Base-by-base conservation (phyloP, 2,329 filamentous ascomycete species). In the Beauveria medogensis region DNA sequence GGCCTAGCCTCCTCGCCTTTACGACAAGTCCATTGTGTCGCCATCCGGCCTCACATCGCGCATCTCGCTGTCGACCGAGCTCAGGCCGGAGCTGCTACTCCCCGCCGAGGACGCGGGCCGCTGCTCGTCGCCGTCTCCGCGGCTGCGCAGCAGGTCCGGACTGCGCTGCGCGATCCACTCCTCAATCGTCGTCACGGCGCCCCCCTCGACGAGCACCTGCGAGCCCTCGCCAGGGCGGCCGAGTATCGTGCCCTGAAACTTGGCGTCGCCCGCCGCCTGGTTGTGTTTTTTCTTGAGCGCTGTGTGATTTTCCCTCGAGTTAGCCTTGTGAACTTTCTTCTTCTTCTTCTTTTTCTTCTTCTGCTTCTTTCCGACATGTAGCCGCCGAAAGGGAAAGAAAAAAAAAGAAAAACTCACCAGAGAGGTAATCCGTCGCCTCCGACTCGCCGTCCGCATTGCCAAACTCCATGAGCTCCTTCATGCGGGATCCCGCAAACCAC, bases 261-360 rank as follows among this genome's bases (percentile, higher is more conserved):
- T 88, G 10, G 88, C 87, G 69, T 96, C 92, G 69, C 95, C 91
- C 64, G 89, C 90, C 1, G 89, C 90, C 68, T 94, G 95, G 75
- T 88, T 92, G 73, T 96, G 90, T 70, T 95, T 96, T 75, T 92
- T 94, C 74, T 96, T 97, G 47, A 97, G 77, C 5, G 86, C 89
- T 90, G 65, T 18, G 30, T 14, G 2, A n/a, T 46, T 22, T 46
- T 10, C n/a, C 41, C 22, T 22, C 44, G 22, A 22, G 10, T 52
- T 37, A 52, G 50, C 50, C 16, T 24, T 3, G 5, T 40, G 28
- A 8, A n/a, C n/a, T 24, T 30, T 53, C 9, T 14, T 4, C 10
- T n/a, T 20, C 18, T 8, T 8, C 2, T 28, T 28, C 2, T 8
- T 28, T 8, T 28, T 28, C 26, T n/a, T 7, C 12, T 8, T 40